Percentiles rank a stretch among this genome's conserved stretches.
Evolutionary conservation across 208 protist genomes (phyloP).

Genomic region (Trypanosoma scelopori): DNA sequence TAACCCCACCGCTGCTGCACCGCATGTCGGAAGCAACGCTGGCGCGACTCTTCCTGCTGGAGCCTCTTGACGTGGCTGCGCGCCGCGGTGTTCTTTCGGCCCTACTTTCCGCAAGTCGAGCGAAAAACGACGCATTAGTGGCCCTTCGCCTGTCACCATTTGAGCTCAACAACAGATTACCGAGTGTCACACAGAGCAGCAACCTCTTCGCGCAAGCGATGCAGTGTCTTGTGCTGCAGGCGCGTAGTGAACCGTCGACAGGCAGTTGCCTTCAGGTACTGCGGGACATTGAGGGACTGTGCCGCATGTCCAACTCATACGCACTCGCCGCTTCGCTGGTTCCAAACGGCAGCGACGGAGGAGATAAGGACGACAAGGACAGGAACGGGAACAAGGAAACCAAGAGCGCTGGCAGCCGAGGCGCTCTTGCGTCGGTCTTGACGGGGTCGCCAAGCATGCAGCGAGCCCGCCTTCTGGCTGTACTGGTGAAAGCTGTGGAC

Average conservation of each 20-base stretch:
- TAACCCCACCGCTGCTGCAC: slow-evolving; percentile 16
- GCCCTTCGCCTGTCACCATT: slow-evolving; percentile 21
- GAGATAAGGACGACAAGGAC: no score
- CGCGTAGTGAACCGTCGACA: slow-evolving; percentile 9
- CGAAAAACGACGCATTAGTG: slow-evolving; percentile 1
- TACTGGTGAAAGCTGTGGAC: slow-evolving; percentile 11
- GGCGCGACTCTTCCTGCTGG: slow-evolving; percentile 15
- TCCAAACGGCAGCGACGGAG: slow-evolving; percentile 18
- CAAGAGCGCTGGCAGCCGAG: no score
- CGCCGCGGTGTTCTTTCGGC: slow-evolving; percentile 1
- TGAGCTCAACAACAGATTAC: slow-evolving; percentile 10
- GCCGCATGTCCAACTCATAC: slow-evolving; percentile 42
- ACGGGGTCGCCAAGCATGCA: slow-evolving; percentile 33
- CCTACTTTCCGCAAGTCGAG: slow-evolving; percentile 19
- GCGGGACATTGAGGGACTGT: slow-evolving; percentile 35
- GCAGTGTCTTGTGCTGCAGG: slow-evolving; percentile 31
- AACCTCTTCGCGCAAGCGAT: slow-evolving; percentile 50
- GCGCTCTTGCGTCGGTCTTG: slow-evolving; percentile 41
- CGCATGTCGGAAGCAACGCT: slow-evolving; percentile 23
- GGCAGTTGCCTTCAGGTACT: slow-evolving; percentile 19
- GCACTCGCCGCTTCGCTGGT: slow-evolving; percentile 60
- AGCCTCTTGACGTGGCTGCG: not conserved
- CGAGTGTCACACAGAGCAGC: slow-evolving; percentile 33
- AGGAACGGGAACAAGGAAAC: no score
- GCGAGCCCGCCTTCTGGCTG: slow-evolving; percentile 20